Conservation (phyloP, 1,284 basidiomycete species). For the Puccinia triticina region DNA sequence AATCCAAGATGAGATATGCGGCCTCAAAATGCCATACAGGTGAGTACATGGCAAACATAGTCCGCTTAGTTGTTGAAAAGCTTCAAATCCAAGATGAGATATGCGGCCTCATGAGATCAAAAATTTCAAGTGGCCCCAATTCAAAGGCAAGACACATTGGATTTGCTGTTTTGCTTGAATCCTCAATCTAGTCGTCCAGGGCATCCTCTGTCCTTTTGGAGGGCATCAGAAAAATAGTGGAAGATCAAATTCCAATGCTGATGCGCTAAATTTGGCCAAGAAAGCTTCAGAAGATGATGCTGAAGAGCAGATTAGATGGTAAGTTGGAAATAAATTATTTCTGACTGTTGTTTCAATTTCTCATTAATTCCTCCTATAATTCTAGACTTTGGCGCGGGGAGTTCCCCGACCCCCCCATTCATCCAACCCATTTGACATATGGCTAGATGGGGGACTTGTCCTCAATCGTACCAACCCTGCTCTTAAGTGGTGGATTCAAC, state of each 20-base stretch:
- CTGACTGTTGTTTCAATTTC: neutral
- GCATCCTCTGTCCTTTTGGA: too few relatives aligned
- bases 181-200: neutral
- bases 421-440: too few relatives aligned
- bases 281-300: neutral
- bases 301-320: neutral
- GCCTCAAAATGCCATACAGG: too few relatives aligned
- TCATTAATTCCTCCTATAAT: neutral
- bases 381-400: neutral
- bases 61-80: too few relatives aligned
- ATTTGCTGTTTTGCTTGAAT: neutral
- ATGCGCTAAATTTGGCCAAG: neutral
- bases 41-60: too few relatives aligned
- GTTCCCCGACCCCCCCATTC: neutral
- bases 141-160: constrained; percentile 17
- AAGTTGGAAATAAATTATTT: neutral
- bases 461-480: too few relatives aligned
- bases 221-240: neutral
- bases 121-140: too few relatives aligned
- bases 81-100: too few relatives aligned
- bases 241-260: neutral
- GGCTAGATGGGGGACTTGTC: too few relatives aligned
- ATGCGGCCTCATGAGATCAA: constrained; percentile 14
- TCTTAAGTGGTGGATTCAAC: too few relatives aligned
- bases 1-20: too few relatives aligned